Percentiles rank a stretch among this genome's conserved stretches.
Conservation (phyloP, 768 basidiomycete genomes). For the Mycena epipterygia region DNA sequence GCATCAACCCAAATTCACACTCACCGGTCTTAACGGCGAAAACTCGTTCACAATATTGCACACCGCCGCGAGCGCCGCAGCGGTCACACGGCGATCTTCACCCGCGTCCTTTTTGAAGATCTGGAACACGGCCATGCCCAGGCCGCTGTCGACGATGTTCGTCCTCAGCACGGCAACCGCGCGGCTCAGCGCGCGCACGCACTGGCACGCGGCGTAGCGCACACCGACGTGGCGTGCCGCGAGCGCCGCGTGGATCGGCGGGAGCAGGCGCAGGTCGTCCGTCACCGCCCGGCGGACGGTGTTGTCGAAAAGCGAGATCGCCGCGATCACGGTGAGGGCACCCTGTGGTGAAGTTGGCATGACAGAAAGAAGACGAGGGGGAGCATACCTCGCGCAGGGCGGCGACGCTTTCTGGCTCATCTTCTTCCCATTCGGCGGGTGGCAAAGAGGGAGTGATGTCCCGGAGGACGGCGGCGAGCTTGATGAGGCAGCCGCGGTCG, state of each 20-base stretch:
- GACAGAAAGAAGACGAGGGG: constrained; percentile 3
- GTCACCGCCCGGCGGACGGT: constrained; percentile 79
- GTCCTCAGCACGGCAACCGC: constrained; percentile 87
- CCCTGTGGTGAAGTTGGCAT: constrained; percentile 59
- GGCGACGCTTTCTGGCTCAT: constrained; percentile 72
- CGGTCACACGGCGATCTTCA: constrained; percentile 79
- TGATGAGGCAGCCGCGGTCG: constrained; percentile 75
- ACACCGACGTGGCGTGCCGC: constrained; percentile 78
- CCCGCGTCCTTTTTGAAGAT: constrained; percentile 57
- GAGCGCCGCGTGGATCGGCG: constrained; percentile 66
- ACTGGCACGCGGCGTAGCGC: constrained; percentile 90
- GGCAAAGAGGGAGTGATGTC: constrained; percentile 63
- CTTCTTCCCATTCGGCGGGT: constrained; percentile 70
- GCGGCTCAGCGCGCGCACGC: constrained; percentile 83
- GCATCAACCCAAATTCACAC: constrained; percentile 43
- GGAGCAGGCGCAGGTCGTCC: constrained; percentile 65
- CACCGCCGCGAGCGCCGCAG: constrained; percentile 79
- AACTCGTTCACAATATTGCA: constrained; percentile 92
- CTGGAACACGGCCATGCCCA: constrained; percentile 79
- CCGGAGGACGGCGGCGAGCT: constrained; percentile 50
- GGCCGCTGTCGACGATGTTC: constrained; percentile 84
- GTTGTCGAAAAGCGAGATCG: constrained; percentile 80
- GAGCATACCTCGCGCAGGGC: constrained; percentile 73
- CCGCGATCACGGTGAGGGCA: constrained; percentile 78
- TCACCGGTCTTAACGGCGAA: constrained; percentile 81